Base-by-base conservation (phyloP, 2,329 filamentous ascomycete genomes). In the Cytospora schulzeri region DNA sequence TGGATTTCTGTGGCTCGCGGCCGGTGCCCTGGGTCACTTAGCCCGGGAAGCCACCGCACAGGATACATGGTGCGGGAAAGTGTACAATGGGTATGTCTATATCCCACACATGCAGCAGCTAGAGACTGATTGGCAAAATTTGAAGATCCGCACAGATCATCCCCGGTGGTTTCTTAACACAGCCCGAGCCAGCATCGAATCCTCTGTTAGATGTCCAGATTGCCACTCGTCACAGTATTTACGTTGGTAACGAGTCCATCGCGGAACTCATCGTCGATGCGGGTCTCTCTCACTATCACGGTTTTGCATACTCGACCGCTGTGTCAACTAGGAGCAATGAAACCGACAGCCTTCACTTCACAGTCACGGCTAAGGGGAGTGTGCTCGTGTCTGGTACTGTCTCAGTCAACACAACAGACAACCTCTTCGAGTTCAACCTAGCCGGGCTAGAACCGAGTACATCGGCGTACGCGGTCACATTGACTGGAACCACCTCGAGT, bases 251-350 rank as follows among this genome's bases (percentile, higher is more conserved):
- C 53, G 81, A 83, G 63, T 59, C 67, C 3, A 66, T 69, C 4
- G 81, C 75, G 3, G 76, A 79, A 22, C 79, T 83, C 60, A 72
- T 83, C 6, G 75, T 83, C 53, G 76, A 78, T 26, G 78, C 80
- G 1, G 73, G 69, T 9, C 67, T 81, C 7, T 82, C 80, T 6
- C 72, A 72, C 4, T 80, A 75, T 71, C 73, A 74, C 56, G 81
- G 80, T 4, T 69, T 68, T 3, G 69, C 74, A 1, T 80, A 79
- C 70, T 72, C 74, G 0, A 72, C 71, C 19, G 67, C 72, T 4
- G 69, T 71, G 19, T 68, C 45, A 3, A 50, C 69, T 0, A 65
- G 67, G 14, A 66, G 67, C n/a, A 69, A 69, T 3, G 28, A 38
- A 3, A 33, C 62, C 4, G 69, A 80, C 19, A 68, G 69, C 59